phyloP scores from a whole-genome alignment of 257 asterid species.

The Anisodus tanguticus region DNA sequence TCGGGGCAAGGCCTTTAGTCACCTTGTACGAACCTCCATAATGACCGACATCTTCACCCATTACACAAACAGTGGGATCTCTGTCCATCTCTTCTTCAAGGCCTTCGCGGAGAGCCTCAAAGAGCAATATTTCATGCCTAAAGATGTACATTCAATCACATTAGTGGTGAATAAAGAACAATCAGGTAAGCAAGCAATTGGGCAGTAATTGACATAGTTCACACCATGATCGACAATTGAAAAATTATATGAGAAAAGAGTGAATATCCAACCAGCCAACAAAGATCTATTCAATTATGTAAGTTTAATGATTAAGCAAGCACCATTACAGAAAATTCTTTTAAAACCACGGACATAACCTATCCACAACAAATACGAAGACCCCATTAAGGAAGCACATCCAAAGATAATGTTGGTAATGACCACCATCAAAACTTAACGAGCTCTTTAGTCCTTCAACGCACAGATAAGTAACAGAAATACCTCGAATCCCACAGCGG shows the following conservation, averaged over 20 bases:
- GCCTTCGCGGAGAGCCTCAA: constrained; percentile 87
- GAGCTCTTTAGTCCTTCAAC: neutral
- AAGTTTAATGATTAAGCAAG: neutral
- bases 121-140: constrained; percentile 86
- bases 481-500: neutral
- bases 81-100: constrained; percentile 91
- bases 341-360: neutral
- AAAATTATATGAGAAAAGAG: neutral
- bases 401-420: neutral
- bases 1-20: constrained; percentile 68
- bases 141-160: constrained; percentile 18
- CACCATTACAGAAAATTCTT: neutral
- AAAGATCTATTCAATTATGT: neutral
- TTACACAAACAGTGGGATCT: constrained; percentile 73
- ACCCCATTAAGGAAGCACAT: constrained; percentile 16
- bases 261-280: constrained; percentile 17
- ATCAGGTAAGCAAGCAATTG: neutral
- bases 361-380: neutral
- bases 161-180: neutral
- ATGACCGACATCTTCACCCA: constrained; percentile 91
- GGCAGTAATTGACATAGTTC: constrained; percentile 1
- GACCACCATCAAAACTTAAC: neutral
- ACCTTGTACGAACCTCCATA: constrained; percentile 92
- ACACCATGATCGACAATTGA: neutral
- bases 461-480: neutral